phyloP scores from a whole-genome alignment of 495 filamentous ascomycete species.

The Neurospora intermedia region DNA sequence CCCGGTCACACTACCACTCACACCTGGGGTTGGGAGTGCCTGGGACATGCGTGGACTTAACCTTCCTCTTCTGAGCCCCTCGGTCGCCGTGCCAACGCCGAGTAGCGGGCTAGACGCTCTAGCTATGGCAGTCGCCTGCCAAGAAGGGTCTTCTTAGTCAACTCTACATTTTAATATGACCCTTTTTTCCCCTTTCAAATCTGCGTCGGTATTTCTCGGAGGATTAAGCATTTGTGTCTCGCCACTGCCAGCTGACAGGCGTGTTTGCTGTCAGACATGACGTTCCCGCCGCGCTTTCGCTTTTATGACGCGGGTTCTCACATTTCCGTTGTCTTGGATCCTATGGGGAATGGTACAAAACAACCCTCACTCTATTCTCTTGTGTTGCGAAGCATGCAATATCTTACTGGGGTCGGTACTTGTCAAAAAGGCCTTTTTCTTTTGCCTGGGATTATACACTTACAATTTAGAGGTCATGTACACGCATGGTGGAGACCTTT shows the following conservation, averaged over 20 bases:
- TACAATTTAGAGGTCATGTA: background rate
- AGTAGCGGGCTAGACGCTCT: conserved; percentile 33
- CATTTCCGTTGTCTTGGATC: background rate
- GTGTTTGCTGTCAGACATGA: background rate
- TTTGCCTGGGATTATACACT: background rate
- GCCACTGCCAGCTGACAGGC: background rate
- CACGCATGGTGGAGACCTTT: conserved; percentile 1
- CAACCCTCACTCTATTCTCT: background rate
- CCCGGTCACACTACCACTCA: conserved; percentile 1
- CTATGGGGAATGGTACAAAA: background rate
- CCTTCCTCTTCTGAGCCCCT: conserved; percentile 26
- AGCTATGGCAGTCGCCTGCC: conserved; percentile 28
- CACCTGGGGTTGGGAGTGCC: conserved; percentile 14
- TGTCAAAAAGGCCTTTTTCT: background rate
- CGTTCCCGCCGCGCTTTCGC: background rate
- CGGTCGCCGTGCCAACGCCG: conserved; percentile 16
- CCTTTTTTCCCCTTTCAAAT: background rate
- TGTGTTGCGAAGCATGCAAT: conserved; percentile 1
- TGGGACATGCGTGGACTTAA: conserved; percentile 37
- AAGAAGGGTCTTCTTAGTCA: conserved; percentile 22
- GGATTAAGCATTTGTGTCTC: background rate
- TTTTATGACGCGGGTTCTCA: background rate
- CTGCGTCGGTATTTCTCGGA: background rate
- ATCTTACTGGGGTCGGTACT: background rate
- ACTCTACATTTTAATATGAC: background rate